Evolutionary conservation across 208 protist species (phyloP), one percentile per base, ranked within the genome.

Genomic region (Leishmania amazonensis): DNA sequence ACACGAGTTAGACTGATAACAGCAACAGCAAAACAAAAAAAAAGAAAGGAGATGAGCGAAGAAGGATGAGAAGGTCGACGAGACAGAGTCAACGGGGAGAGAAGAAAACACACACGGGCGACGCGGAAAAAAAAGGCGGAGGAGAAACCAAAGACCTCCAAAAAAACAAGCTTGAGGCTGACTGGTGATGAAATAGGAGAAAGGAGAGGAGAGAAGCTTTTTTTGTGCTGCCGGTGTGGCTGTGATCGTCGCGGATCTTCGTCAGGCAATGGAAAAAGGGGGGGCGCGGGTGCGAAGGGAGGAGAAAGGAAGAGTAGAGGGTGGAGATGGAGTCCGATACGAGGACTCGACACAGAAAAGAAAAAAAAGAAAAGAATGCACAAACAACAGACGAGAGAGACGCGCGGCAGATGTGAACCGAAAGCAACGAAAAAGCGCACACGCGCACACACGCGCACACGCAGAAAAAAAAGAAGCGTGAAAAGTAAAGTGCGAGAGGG

Each of bases 351-450:
- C 28, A 38, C 60, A 57, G 2, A 73, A 28, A 76, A 80, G 80
- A 80, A 81, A 74, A 58, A 80, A 40, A 35, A 68, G 42, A 75
- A 80, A 87, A 83, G 78, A 72, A 71, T 81, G 82, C 51, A 83
- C 81, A 83, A 67, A 70, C 70, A 87, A 75, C 64, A 81, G 85
- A 42, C 15, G n/a, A 71, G 42, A 65, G 67, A 80, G 84, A 82
- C 58, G 83, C 65, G 83, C 65, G 38, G 53, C 70, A 75, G 83
- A 62, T 79, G 62, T 24, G 60, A 21, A 83, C 9, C 76, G 45
- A 83, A 81, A 81, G 11, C 7, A 67, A 42, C 17, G 40, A 70
- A 42, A 70, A 35, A 68, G n/a, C 64, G 19, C 35, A 68, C 64
- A 42, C 64, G 21, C n/a, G 45, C 64, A 67, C 31, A 40, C 62